Conservation (phyloP, 306 rosid genomes). For the Myrica gale region DNA sequence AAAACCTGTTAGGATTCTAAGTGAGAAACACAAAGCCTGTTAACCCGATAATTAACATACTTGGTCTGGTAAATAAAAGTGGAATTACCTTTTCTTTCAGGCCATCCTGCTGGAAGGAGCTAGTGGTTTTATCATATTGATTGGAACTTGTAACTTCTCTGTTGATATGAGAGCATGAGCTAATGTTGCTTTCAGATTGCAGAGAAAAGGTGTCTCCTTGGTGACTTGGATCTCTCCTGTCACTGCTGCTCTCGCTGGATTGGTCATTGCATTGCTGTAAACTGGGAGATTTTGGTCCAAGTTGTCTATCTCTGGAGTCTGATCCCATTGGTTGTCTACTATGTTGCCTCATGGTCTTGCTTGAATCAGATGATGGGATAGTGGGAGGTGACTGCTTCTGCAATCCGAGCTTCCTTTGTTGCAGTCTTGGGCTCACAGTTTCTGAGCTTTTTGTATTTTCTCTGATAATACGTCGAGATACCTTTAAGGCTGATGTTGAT, state of each 20-base stretch:
- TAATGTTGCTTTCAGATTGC: slow-evolving; percentile 46
- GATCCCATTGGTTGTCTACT: slow-evolving; percentile 35
- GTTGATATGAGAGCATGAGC: slow-evolving; percentile 32
- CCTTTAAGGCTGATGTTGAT: slow-evolving; percentile 38
- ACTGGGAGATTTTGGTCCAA: slow-evolving; percentile 42
- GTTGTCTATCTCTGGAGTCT: slow-evolving; percentile 41
- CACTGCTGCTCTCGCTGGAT: slow-evolving; percentile 33
- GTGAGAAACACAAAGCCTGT: slow-evolving; percentile 24
- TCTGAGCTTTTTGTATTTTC: slow-evolving; percentile 37
- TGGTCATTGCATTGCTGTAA: slow-evolving; percentile 38
- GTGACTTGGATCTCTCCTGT: slow-evolving; percentile 37
- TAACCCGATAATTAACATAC: slow-evolving; percentile 17
- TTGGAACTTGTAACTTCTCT: slow-evolving; percentile 40
- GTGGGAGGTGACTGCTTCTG: slow-evolving; percentile 58
- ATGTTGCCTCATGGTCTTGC: slow-evolving; percentile 40
- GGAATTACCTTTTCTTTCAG: slow-evolving; percentile 48
- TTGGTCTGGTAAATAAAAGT: slow-evolving; percentile 14
- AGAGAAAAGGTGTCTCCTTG: slow-evolving; percentile 44
- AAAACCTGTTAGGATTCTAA: slow-evolving; percentile 34
- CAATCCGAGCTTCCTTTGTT: slow-evolving; percentile 48
- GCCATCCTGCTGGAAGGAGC: slow-evolving; percentile 28
- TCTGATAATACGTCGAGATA: slow-evolving; percentile 29
- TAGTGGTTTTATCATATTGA: slow-evolving; percentile 31
- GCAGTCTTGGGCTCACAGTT: slow-evolving; percentile 56
- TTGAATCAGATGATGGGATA: slow-evolving; percentile 46